phyloP scores from a whole-genome alignment of 257 asterid species.

The Solanum clarkiae region DNA sequence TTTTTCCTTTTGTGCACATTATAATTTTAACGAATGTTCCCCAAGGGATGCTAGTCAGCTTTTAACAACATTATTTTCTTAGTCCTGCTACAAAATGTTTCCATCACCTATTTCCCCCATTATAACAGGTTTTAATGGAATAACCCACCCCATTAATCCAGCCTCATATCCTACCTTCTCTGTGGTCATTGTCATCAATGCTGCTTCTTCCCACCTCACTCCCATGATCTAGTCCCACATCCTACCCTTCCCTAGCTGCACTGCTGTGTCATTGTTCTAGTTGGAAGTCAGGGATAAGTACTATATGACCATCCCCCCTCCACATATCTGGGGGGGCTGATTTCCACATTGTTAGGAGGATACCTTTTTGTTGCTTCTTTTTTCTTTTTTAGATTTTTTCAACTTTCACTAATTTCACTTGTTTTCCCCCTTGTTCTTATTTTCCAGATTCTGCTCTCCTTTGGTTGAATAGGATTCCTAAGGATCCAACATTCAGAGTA shows the following conservation, averaged over 20 bases:
- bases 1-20: neutral
- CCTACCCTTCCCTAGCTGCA: neutral
- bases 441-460: neutral
- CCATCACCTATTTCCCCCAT: neutral
- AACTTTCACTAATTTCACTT: neutral
- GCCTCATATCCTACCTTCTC: neutral
- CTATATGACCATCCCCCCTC: neutral
- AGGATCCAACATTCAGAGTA: neutral
- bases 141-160: neutral
- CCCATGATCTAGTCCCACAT: neutral
- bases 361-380: neutral
- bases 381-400: neutral
- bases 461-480: neutral
- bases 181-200: neutral
- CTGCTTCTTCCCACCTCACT: neutral
- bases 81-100: neutral
- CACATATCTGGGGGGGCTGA: neutral
- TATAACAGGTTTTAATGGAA: neutral
- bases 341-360: neutral
- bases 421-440: neutral
- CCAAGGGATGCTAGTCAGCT: neutral
- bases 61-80: neutral
- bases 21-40: neutral
- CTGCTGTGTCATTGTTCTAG: neutral
- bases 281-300: neutral